Percentiles rank a stretch among this genome's conserved stretches.
phyloP scores from a whole-genome alignment of 2,329 filamentous ascomycete species.

The Penicillium sp. region DNA sequence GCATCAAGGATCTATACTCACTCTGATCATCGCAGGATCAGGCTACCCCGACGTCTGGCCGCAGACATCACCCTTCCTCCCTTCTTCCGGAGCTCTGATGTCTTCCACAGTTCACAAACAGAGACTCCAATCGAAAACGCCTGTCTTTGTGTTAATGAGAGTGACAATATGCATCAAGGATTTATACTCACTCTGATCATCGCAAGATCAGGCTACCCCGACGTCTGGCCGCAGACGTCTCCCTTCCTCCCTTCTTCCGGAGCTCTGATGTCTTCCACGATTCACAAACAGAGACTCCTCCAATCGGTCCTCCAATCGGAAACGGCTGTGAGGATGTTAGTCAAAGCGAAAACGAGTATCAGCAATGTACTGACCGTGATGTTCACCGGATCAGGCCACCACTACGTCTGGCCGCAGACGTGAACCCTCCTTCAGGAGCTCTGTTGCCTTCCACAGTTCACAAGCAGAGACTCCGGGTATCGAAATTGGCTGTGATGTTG shows the following conservation, averaged over 20 bases:
- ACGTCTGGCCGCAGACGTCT: neutral
- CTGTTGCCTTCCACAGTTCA: neutral
- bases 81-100: neutral
- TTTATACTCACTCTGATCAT: neutral
- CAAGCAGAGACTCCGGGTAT: neutral
- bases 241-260: neutral
- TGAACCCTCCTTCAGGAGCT: neutral
- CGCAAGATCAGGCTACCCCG: neutral
- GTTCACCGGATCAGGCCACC: neutral
- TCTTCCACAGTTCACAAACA: neutral
- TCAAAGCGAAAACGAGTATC: neutral
- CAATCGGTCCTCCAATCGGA: neutral
- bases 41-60: neutral
- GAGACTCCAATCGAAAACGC: neutral
- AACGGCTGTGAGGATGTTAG: neutral
- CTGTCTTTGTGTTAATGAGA: neutral
- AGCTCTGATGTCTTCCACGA: neutral
- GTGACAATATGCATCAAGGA: neutral
- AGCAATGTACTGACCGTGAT: neutral
- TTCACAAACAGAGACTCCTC: neutral
- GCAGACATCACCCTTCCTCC: no score
- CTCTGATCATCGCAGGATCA: neutral
- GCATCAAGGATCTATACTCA: neutral
- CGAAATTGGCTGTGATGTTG: neutral
- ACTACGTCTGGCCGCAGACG: neutral